A percentile compares a stretch with the other conserved stretches of the same genome.
Conservation (phyloP, 176 grass and related monocot genomes). For the Bromus sterilis region DNA sequence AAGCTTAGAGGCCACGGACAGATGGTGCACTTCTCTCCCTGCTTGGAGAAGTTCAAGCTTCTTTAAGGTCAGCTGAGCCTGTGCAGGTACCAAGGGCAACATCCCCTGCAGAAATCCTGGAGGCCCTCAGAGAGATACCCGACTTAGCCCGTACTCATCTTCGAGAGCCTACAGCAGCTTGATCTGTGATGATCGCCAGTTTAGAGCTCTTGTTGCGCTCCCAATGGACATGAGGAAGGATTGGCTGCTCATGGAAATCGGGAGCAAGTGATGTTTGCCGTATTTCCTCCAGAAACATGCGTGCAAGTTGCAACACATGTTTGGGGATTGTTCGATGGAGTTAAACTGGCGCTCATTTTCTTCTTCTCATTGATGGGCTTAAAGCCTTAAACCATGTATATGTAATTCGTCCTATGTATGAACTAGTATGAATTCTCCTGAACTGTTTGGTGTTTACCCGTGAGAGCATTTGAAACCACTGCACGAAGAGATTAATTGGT, state of each 20-base stretch:
- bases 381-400: no score
- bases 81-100: neutral
- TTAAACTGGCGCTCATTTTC: neutral
- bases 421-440: neutral
- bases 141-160: neutral
- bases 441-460: neutral
- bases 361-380: no score
- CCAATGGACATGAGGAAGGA: slow-evolving; percentile 10
- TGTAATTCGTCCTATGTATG: neutral
- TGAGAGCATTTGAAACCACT: neutral
- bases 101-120: neutral
- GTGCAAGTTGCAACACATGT: neutral
- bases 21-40: neutral
- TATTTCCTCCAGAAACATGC: neutral
- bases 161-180: neutral
- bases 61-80: neutral
- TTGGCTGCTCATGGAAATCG: slow-evolving; percentile 12
- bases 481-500: neutral
- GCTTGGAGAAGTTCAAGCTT: neutral
- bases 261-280: neutral
- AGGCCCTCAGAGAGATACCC: neutral
- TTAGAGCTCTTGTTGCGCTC: neutral
- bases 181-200: neutral
- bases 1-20: neutral
- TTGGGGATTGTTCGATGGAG: neutral